Base-by-base conservation (phyloP, 768 basidiomycete genomes). In the Serendipita sp. region DNA sequence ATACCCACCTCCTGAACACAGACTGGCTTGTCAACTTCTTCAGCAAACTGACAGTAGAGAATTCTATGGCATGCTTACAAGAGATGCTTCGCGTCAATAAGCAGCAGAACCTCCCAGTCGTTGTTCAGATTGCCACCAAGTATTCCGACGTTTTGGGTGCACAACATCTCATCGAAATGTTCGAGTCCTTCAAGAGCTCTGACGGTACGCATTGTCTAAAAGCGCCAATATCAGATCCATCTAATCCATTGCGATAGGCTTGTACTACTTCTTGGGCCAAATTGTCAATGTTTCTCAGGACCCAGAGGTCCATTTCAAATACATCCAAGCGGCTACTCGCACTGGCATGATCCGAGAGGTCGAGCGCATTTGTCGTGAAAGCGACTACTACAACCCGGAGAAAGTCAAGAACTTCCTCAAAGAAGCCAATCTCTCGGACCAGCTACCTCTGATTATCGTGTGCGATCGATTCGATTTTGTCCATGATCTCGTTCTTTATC, bases 401-500 rank as follows among this genome's bases (percentile, higher is more conserved):
- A 99, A 99, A 75, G 96, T 98, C 81, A 98, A 99, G 81, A 99
- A 99, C 76, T 98, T 97, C 86, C 83, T 97, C 73, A 97, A 97
- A 74, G 96, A 99, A 71, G 94, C 96, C 69, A 94, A 96, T 70
- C 84, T 99, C 30, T 76, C 84, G 41, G 96, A 98, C 71, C 96
- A 98, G 72, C 84, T 99, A 41, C 96, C 96, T 3, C 85, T 99
- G 68, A 99, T 98, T 78, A 98, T 99, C 67, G 96, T 99, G 69
- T 98, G 96, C 81, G 96, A 99, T 72, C 92, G 96, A 42, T 99
- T 98, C 79, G 95, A 96, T 79, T 98, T 97, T 69, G 95, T 99
- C 11, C 96, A 99, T 72, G 96, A 99, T 70, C 84, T 99, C 65
- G 95, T 99, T 45, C 83, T 99, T 24, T 99, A 98, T 73, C 81